Conservation (phyloP, 768 basidiomycete genomes). For the Naganishia kalamii region DNA sequence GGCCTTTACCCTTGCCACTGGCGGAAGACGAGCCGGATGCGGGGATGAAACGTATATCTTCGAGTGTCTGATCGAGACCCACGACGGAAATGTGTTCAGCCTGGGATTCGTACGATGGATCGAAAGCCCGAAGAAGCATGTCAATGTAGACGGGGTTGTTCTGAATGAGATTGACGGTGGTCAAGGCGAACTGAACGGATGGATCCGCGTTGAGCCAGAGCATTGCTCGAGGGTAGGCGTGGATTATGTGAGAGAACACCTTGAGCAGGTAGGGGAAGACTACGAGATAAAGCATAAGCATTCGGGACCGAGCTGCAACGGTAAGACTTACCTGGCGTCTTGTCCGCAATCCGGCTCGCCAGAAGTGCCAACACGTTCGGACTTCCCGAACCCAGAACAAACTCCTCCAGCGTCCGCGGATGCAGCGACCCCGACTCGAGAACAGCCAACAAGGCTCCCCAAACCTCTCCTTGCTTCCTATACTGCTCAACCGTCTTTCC, state of each 20-base stretch:
- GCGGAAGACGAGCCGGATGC: background rate
- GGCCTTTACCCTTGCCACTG: slow-evolving; percentile 29
- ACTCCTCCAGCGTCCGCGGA: slow-evolving; percentile 29
- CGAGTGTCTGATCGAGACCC: background rate
- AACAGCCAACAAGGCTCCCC: slow-evolving; percentile 25
- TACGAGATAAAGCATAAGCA: slow-evolving; percentile 25
- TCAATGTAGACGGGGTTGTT: slow-evolving; percentile 55
- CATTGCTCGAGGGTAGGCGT: slow-evolving; percentile 54
- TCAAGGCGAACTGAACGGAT: slow-evolving; percentile 64
- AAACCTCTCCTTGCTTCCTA: slow-evolving; percentile 26
- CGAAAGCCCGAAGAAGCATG: slow-evolving; percentile 27
- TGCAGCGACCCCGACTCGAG: slow-evolving; percentile 23
- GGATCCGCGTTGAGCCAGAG: slow-evolving; percentile 62
- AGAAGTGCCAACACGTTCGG: slow-evolving; percentile 30
- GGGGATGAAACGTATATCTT: background rate
- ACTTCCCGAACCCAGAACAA: slow-evolving; percentile 28
- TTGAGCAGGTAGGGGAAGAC: slow-evolving; percentile 40
- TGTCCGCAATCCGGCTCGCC: slow-evolving; percentile 25
- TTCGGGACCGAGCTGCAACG: background rate
- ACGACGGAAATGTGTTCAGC: background rate
- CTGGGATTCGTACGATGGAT: slow-evolving; percentile 6
- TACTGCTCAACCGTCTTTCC: background rate
- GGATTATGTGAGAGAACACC: slow-evolving; percentile 52
- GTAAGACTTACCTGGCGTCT: slow-evolving; percentile 25
- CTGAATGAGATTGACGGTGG: slow-evolving; percentile 74